Base-by-base conservation (phyloP, 2,329 filamentous ascomycete genomes). In the Xylariaceae sp. region DNA sequence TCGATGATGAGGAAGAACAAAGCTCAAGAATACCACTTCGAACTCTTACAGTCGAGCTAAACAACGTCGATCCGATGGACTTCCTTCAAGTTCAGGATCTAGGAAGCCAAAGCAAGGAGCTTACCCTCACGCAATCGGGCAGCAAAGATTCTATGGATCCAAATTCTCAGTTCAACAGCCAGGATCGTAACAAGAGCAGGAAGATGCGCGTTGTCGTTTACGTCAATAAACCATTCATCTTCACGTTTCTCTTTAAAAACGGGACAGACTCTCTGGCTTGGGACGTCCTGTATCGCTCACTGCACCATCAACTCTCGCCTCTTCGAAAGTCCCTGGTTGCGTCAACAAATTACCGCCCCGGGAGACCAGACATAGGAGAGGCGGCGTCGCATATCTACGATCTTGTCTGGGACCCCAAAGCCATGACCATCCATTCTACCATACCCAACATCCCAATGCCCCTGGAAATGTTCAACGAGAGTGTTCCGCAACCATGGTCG, bases 141-240 rank as follows among this genome's bases (percentile, higher is more conserved):
- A 43, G 22, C 29, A 57, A 44, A 41, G 52, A 55, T 25, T 47
- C 47, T 16, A 41, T 42, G 34, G 53, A 60, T 22, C 47, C 54
- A 10, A 45, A 50, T 21, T 50, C 52, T 17, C 50, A 55, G 11
- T 72, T 71, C 47, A 65, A 72, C 52, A 69, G 64, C 48, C 77
- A 77, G 53, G 75, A 80, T 52, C 65, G 69, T 46, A 78, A 75
- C 59, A 79, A 77, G 57, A 68, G 71, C 2, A 71, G 73, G 47
- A 79, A 76, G 55, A 64, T 90, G 34, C 79, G 83, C 1, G 83
- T 88, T 1, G 76, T 90, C 6, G 77, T 90, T 40, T 91, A 90
- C 59, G 77, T 84, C 37, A 81, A 83, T 62, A 78, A 76, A 20
- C 88, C 88, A 0, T 92, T 92, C 64, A 77, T 92, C 38, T 91